Percentiles rank a stretch among this genome's conserved stretches.
Evolutionary conservation across 768 basidiomycete species (phyloP).

Genomic region (Pilatotrama ljubarskyi): DNA sequence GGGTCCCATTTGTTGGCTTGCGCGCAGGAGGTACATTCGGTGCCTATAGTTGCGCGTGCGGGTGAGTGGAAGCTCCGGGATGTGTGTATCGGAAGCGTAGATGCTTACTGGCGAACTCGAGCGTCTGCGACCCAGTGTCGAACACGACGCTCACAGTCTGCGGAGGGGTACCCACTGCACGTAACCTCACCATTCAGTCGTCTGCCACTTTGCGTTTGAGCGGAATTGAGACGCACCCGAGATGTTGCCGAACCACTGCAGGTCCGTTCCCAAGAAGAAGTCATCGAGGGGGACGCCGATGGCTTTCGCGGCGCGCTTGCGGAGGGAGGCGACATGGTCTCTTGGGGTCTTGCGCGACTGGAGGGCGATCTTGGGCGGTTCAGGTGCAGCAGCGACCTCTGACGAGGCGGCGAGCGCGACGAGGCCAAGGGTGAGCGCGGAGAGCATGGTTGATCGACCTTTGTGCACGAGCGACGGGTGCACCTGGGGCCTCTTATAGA

Average conservation of each 20-base stretch:
- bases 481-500: background rate
- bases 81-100: too few relatives aligned
- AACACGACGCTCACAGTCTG: constrained; percentile 52
- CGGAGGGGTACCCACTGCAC: constrained; percentile 53
- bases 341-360: constrained; percentile 23
- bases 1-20: constrained; percentile 50
- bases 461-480: background rate
- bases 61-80: too few relatives aligned
- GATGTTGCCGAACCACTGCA: constrained; percentile 62
- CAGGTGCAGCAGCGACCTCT: constrained; percentile 2
- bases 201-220: background rate
- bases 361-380: constrained; percentile 22
- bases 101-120: constrained; percentile 50
- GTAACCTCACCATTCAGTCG: background rate
- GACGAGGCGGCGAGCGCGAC: constrained; percentile 12
- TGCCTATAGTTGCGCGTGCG: constrained; percentile 32
- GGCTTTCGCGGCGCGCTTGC: constrained; percentile 32
- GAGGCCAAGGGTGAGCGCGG: constrained; percentile 7
- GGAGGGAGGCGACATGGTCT: constrained; percentile 15
- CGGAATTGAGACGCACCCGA: constrained; percentile 33
- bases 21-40: constrained; percentile 44
- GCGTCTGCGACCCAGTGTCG: constrained; percentile 53
- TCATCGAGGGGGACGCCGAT: constrained; percentile 47
- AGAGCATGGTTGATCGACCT: constrained; percentile 1
- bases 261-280: constrained; percentile 57